These are phyloP conservation scores for Dichomitus squalens DNA, from an alignment of 1,284 basidiomycete species.

Conservation along the genomic window DNA sequence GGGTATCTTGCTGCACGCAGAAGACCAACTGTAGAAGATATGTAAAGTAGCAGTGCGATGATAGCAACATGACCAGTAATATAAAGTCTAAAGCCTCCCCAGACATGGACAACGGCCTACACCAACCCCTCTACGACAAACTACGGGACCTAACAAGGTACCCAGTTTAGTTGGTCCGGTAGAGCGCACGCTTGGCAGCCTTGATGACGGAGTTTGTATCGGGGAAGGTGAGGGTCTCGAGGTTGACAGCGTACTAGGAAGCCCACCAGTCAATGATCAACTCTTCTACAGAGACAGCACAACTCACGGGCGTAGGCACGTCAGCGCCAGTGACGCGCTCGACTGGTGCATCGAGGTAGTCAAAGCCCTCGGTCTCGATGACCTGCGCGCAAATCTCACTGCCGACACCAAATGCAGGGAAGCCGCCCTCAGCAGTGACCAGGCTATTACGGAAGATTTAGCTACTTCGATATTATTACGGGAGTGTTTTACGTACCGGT, in stretches of 20 bases:
- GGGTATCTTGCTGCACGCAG: not conserved
- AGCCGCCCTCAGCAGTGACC: slow-evolving; percentile 96
- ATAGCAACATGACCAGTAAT: slow-evolving; percentile 30
- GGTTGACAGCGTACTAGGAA: slow-evolving; percentile 81
- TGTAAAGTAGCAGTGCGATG: slow-evolving; percentile 29
- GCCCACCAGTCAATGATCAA: not conserved
- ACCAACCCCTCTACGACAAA: slow-evolving; percentile 17
- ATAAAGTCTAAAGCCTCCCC: slow-evolving; percentile 28
- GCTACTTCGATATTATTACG: not conserved
- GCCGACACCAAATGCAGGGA: slow-evolving; percentile 98
- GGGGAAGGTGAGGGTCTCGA: slow-evolving; percentile 92
- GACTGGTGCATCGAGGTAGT: slow-evolving; percentile 96
- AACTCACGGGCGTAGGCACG: slow-evolving; percentile 90
- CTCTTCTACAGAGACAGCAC: not conserved
- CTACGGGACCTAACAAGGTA: slow-evolving; percentile 11
- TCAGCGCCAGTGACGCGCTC: slow-evolving; percentile 98
- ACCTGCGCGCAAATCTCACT: slow-evolving; percentile 98
- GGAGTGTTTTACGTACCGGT: slow-evolving; percentile 60
- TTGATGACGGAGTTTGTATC: slow-evolving; percentile 86
- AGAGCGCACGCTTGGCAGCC: slow-evolving; percentile 91
- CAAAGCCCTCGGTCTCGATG: slow-evolving; percentile 94
- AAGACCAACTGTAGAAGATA: slow-evolving; percentile 20
- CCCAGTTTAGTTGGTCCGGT: slow-evolving; percentile 70
- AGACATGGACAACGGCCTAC: slow-evolving; percentile 19
- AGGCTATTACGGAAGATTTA: slow-evolving; percentile 49